Conservation (phyloP, 495 filamentous ascomycete genomes). For the Viridothelium virens region DNA sequence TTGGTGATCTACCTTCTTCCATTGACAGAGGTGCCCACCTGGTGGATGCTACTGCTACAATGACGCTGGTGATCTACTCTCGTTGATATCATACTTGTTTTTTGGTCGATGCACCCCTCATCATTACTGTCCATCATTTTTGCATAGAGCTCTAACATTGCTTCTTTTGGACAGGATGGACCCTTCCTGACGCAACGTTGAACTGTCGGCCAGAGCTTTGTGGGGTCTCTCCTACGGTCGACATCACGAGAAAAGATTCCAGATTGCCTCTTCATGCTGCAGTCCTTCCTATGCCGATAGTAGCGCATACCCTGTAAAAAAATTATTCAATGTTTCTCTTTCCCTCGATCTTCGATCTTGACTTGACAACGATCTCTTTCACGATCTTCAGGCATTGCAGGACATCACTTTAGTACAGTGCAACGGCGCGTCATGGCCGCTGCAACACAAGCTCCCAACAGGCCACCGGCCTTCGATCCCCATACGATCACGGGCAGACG, state of each 20-base stretch:
- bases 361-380: background rate
- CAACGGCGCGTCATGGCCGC: constrained; percentile 6
- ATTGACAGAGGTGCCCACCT: constrained; percentile 8
- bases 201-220: background rate
- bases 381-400: background rate
- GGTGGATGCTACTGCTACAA: background rate
- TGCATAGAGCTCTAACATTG: background rate
- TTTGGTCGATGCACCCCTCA: background rate
- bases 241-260: background rate
- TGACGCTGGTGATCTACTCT: constrained; percentile 4
- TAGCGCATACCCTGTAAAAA: background rate
- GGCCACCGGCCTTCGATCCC: constrained; percentile 1
- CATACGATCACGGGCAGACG: background rate
- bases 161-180: background rate
- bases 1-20: constrained; percentile 8
- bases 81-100: constrained; percentile 7
- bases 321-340: background rate
- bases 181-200: background rate
- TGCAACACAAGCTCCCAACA: constrained; percentile 6
- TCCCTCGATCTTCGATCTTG: background rate
- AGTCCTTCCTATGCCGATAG: background rate
- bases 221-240: background rate
- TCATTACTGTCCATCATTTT: background rate
- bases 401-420: background rate
- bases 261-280: background rate